Evolutionary conservation across 768 basidiomycete genomes (phyloP).

Genomic region (Dentipellis sp.): DNA sequence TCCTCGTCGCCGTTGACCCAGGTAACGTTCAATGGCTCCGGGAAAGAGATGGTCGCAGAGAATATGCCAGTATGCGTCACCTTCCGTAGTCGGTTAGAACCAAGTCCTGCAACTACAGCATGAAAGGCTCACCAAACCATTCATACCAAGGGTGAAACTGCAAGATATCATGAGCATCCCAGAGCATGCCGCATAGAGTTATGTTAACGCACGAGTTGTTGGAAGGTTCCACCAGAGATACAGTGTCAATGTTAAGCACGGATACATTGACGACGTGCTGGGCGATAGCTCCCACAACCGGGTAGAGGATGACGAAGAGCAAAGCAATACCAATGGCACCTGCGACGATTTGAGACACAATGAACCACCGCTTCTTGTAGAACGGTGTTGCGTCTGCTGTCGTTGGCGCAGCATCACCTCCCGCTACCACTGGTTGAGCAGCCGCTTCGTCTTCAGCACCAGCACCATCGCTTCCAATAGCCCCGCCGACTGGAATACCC

Average conservation of each 20-base stretch:
- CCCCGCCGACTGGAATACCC: background rate
- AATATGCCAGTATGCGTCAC: slow-evolving; percentile 62
- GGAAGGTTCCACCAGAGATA: slow-evolving; percentile 40
- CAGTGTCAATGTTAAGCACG: slow-evolving; percentile 42
- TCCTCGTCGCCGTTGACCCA: slow-evolving; percentile 46
- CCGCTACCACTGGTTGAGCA: background rate
- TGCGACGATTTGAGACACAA: slow-evolving; percentile 43
- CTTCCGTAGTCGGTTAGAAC: slow-evolving; percentile 19
- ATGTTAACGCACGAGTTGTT: slow-evolving; percentile 42
- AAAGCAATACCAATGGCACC: slow-evolving; percentile 48
- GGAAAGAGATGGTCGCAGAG: slow-evolving; percentile 53
- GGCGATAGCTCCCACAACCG: slow-evolving; percentile 56
- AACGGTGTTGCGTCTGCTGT: slow-evolving; percentile 27
- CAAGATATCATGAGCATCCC: background rate
- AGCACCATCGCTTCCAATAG: background rate
- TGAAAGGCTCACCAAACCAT: slow-evolving; percentile 36
- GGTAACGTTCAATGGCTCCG: slow-evolving; percentile 43
- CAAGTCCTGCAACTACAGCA: no score
- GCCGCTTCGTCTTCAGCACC: background rate
- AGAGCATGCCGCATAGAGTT: background rate
- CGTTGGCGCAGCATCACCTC: slow-evolving; percentile 2
- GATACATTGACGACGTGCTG: slow-evolving; percentile 54
- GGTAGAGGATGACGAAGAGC: slow-evolving; percentile 60
- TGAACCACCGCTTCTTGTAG: slow-evolving; percentile 58
- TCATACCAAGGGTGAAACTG: slow-evolving; percentile 44